Conservation (phyloP, 805 yeast genomes). For the Yarrowia phangngaensis region DNA sequence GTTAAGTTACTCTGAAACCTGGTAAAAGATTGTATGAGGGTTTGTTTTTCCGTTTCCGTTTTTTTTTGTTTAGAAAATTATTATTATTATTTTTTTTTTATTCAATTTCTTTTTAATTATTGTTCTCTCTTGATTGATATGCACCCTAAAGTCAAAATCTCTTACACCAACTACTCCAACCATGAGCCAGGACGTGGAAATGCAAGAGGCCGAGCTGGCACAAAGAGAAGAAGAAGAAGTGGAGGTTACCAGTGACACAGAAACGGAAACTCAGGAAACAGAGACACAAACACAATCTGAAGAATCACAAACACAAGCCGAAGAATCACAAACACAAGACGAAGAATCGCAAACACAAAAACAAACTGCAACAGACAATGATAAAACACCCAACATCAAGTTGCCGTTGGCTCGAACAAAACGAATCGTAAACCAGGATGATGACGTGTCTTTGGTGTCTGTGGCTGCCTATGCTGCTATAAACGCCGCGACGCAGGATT, state of each 20-base stretch:
- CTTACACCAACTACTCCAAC: background rate
- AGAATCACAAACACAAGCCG: background rate
- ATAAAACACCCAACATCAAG: conserved; percentile 8
- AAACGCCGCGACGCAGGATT: conserved; percentile 69
- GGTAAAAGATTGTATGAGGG: too few relatives aligned
- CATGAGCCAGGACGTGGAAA: conserved; percentile 16
- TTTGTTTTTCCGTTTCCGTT: too few relatives aligned
- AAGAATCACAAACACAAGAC: background rate
- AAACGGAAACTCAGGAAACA: background rate
- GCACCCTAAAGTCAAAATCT: too few relatives aligned
- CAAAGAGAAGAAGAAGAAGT: conserved; percentile 7
- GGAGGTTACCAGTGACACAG: conserved; percentile 2
- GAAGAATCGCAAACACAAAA: background rate
- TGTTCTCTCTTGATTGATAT: too few relatives aligned
- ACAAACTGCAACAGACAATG: background rate
- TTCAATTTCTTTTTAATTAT: too few relatives aligned
- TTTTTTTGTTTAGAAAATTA: too few relatives aligned
- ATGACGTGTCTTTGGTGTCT: conserved; percentile 64
- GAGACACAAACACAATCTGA: background rate
- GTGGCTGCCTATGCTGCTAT: conserved; percentile 69
- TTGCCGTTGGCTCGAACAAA: conserved; percentile 68
- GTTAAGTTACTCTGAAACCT: background rate
- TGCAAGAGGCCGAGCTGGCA: conserved; percentile 13
- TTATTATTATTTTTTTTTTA: too few relatives aligned
- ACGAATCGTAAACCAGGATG: conserved; percentile 69